Percentiles rank a stretch among this genome's conserved stretches.
Evolutionary conservation across 352 stramenopile genomes (phyloP).

Genomic region (Pythium biforme): DNA sequence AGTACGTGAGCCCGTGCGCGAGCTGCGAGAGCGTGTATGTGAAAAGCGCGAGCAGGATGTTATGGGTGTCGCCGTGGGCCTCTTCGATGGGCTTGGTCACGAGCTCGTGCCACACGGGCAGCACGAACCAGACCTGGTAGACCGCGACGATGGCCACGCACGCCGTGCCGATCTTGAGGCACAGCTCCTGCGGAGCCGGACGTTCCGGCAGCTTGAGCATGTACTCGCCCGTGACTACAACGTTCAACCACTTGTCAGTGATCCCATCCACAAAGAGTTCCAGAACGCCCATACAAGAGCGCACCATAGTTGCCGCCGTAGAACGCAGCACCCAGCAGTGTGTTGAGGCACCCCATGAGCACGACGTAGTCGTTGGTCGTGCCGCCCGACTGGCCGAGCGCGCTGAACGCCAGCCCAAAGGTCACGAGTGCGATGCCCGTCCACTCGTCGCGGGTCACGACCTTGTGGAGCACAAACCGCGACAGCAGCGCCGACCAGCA

Average conservation of each 20-base stretch:
- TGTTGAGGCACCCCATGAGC: conserved; percentile 85
- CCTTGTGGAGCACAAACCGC: conserved; percentile 71
- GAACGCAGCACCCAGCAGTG: conserved; percentile 74
- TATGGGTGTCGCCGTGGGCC: conserved; percentile 56
- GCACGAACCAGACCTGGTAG: conserved; percentile 81
- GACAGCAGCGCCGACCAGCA: conserved; percentile 86
- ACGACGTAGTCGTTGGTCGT: conserved; percentile 66
- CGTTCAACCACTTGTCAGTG: neutral
- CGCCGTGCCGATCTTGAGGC: conserved; percentile 70
- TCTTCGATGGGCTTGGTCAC: conserved; percentile 78
- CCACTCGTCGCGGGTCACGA: conserved; percentile 71
- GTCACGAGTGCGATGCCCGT: conserved; percentile 80
- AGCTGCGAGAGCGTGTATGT: conserved; percentile 80
- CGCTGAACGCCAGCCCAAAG: conserved; percentile 80
- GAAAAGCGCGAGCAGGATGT: conserved; percentile 61
- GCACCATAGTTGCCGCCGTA: conserved; percentile 83
- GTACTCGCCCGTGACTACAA: conserved; percentile 70
- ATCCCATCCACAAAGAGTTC: neutral
- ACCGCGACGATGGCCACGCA: conserved; percentile 75
- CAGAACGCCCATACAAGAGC: neutral
- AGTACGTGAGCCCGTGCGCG: conserved; percentile 82
- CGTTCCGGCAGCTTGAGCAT: conserved; percentile 76
- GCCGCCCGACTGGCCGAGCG: conserved; percentile 62
- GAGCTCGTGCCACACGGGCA: conserved; percentile 70
- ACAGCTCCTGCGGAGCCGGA: conserved; percentile 72